Evolutionary conservation across 257 asterid genomes (phyloP).

Genomic region (Ilex asprella): DNA sequence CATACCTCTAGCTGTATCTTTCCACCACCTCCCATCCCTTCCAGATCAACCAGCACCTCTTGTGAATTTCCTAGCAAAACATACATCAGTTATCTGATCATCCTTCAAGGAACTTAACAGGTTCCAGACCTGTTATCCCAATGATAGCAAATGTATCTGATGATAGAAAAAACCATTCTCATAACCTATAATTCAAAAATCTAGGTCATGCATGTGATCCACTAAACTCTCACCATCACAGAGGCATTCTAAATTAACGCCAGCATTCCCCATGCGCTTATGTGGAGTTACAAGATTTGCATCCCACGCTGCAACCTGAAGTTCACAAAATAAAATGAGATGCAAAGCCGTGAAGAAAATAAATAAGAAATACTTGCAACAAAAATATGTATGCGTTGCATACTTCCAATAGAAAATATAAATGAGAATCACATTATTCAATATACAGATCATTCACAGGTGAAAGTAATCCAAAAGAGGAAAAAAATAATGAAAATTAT

Average conservation of each 20-base stretch:
- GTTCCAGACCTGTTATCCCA: not conserved
- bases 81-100: conserved; percentile 17
- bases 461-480: no score
- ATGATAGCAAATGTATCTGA: not conserved
- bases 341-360: conserved; percentile 1
- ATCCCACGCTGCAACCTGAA: conserved; percentile 98
- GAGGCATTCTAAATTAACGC: conserved; percentile 53
- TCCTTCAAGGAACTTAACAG: not conserved
- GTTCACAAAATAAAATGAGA: not conserved
- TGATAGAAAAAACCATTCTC: not conserved
- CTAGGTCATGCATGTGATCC: conserved; percentile 8
- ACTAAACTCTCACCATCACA: conserved; percentile 65
- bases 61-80: conserved; percentile 60
- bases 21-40: conserved; percentile 99
- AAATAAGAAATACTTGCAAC: not conserved
- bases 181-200: not conserved
- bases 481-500: no score
- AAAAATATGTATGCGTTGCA: no score
- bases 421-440: no score
- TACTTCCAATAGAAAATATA: no score
- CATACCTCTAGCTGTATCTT: conserved; percentile 85
- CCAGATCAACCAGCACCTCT: conserved; percentile 77
- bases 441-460: no score
- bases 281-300: conserved; percentile 96
- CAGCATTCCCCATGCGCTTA: conserved; percentile 97